Evolutionary conservation across 2,329 filamentous ascomycete genomes (phyloP), one percentile per base, ranked within the genome.

Genomic region (Pseudopithomyces maydicus): DNA sequence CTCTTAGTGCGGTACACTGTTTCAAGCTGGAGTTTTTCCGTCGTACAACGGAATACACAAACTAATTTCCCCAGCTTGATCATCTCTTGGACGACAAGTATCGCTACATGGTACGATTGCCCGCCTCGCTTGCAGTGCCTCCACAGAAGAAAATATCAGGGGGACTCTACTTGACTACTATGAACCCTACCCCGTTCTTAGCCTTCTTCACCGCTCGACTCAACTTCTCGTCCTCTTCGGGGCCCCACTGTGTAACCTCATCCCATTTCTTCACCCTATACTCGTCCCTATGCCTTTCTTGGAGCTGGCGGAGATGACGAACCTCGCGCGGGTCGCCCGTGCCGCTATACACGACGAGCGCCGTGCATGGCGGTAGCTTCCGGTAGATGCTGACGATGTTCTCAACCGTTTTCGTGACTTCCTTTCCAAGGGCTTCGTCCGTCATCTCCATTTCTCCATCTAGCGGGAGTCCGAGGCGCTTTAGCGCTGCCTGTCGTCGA

Each of bases 341-440:
- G n/a, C 86, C 86, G 55, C 82, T 85, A 70, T 88, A 88, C 29
- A 88, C 81, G 26, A 89, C 79, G 53, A 88, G 81, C 10, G 86
- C 80, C 1, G 85, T 88, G 65, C 84, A 85, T 6, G 80, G 77
- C 14, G 86, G 85, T 29, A 88, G 74, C 6, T 80, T 77, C 2
- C 84, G 79, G 69, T 83, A 86, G 54, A 88, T 79, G 11, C 75
- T 74, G 20, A 73, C 69, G 56, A 89, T 84, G 52, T 80, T 74
- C 12, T 76, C 69, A 36, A 85, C 78, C 0, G 84, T 87, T 26
- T 77, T 76, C 6, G 79, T 66, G 1, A 87, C 80, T 2, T 80
- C 76, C 1, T 74, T 71, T 12, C 78, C 72, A 43, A 88, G 79
- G 35, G 65, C 62, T 29, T 62, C 22, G 17, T 12, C 65, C 64